Percentiles rank a stretch among this genome's conserved stretches.
phyloP scores from a whole-genome alignment of 768 basidiomycete genomes.

The Amanita rimosa region DNA sequence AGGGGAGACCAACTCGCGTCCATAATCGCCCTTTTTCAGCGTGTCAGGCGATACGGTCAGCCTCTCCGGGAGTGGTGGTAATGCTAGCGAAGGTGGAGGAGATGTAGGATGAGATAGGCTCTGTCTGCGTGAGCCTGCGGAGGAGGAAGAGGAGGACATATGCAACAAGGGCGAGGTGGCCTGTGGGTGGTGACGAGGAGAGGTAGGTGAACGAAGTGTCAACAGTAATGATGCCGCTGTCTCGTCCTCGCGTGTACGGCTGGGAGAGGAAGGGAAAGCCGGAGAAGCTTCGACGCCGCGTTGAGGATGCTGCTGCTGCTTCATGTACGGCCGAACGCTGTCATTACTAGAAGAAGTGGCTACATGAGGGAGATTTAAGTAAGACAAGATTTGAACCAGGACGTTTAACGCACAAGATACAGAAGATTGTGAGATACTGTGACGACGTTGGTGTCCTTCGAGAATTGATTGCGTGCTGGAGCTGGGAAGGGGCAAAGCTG shows the following conservation, averaged over 20 bases:
- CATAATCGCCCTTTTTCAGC: background rate
- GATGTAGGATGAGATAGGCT: background rate
- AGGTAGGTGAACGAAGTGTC: conserved; percentile 23
- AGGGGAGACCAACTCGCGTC: background rate
- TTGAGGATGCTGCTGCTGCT: too few relatives aligned
- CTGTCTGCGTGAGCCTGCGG: conserved; percentile 1
- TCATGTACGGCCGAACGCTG: too few relatives aligned
- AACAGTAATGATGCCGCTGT: conserved; percentile 55
- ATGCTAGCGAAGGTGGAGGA: background rate
- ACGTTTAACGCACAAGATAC: background rate
- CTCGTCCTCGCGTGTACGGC: conserved; percentile 55
- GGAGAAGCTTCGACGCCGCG: conserved; percentile 1
- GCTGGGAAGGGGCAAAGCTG: conserved; percentile 10
- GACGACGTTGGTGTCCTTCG: conserved; percentile 1
- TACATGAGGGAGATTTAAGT: background rate
- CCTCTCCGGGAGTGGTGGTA: background rate
- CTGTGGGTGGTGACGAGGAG: conserved; percentile 6
- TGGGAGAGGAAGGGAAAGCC: conserved; percentile 5
- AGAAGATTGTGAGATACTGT: background rate
- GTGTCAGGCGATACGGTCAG: background rate
- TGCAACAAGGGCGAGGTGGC: background rate
- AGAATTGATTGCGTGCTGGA: background rate
- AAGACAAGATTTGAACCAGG: background rate
- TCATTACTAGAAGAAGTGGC: background rate
- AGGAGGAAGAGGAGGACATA: too few relatives aligned